A percentile compares a stretch with the other conserved stretches of the same genome.
phyloP scores from a whole-genome alignment of 148 eudicot genomes.

The Rhododendron vialii region DNA sequence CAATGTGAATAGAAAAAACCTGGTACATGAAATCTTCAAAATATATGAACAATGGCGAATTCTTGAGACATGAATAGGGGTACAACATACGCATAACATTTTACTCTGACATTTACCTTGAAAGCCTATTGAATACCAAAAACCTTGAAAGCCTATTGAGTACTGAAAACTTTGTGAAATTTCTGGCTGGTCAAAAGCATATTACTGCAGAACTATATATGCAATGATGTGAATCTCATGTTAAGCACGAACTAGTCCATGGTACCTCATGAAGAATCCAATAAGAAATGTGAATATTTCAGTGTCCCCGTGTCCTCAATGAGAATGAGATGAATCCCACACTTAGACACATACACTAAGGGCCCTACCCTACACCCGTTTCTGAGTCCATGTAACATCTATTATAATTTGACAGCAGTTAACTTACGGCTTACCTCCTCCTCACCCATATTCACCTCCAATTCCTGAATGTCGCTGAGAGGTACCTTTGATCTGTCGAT shows the following conservation, averaged over 20 bases:
- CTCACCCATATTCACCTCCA: constrained; percentile 7
- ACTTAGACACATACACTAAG: not conserved
- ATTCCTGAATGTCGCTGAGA: not conserved
- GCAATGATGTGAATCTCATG: not conserved
- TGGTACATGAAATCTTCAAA: not conserved
- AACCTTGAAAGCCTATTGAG: no score
- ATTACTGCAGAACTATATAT: not conserved
- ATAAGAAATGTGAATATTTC: not conserved
- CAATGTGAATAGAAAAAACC: not conserved
- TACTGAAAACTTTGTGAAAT: not conserved
- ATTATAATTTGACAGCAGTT: not conserved
- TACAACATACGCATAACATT: not conserved
- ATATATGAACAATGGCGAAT: not conserved
- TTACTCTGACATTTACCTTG: not conserved
- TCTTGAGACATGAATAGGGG: not conserved
- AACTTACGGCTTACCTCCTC: constrained; percentile 10
- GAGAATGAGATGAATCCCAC: not conserved
- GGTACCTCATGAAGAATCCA: not conserved
- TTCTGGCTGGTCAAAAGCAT: not conserved
- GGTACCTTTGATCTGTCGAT: not conserved
- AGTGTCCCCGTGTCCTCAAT: not conserved
- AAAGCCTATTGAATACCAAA: not conserved
- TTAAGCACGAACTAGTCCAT: not conserved
- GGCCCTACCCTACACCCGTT: not conserved
- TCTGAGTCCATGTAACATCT: not conserved